A percentile compares a stretch with the other conserved stretches of the same genome.
Evolutionary conservation across 78 protist species (phyloP).

Genomic region (Dictyostelium firmibasis): DNA sequence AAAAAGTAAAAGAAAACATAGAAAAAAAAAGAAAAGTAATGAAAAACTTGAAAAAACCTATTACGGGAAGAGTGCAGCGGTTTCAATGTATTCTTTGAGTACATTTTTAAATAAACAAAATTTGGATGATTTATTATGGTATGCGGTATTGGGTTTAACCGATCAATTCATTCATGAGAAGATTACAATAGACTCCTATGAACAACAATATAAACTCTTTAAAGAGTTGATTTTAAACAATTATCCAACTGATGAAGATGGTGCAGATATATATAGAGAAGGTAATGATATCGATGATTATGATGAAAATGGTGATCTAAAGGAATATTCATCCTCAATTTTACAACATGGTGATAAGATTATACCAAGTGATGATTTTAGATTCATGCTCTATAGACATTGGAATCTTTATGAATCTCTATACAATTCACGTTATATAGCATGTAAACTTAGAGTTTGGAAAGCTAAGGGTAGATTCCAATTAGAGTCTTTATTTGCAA

Average conservation of each 20-base stretch:
- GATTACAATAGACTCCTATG: slow-evolving; percentile 18
- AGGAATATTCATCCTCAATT: background rate
- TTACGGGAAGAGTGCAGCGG: slow-evolving; percentile 71
- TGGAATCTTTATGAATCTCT: slow-evolving; percentile 82
- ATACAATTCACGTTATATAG: slow-evolving; percentile 50
- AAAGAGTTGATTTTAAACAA: slow-evolving; percentile 15
- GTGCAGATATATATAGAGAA: background rate
- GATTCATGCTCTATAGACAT: slow-evolving; percentile 80
- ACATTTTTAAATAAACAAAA: slow-evolving; percentile 18
- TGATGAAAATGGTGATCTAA: background rate
- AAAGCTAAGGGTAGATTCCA: slow-evolving; percentile 45
- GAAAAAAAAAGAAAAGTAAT: background rate
- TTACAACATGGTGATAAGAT: background rate
- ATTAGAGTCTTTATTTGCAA: slow-evolving; percentile 67
- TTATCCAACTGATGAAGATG: background rate
- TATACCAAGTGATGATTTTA: slow-evolving; percentile 52
- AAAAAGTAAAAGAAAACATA: background rate
- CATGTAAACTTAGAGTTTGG: slow-evolving; percentile 66
- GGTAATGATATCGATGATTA: background rate
- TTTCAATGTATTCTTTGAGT: slow-evolving; percentile 50
- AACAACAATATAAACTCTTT: slow-evolving; percentile 5
- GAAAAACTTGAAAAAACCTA: slow-evolving; percentile 15
- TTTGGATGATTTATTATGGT: slow-evolving; percentile 72
- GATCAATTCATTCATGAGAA: slow-evolving; percentile 83
- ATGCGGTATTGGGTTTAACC: slow-evolving; percentile 76